Conservation (phyloP, 257 asterid genomes). For the Leonotis leonurus region DNA sequence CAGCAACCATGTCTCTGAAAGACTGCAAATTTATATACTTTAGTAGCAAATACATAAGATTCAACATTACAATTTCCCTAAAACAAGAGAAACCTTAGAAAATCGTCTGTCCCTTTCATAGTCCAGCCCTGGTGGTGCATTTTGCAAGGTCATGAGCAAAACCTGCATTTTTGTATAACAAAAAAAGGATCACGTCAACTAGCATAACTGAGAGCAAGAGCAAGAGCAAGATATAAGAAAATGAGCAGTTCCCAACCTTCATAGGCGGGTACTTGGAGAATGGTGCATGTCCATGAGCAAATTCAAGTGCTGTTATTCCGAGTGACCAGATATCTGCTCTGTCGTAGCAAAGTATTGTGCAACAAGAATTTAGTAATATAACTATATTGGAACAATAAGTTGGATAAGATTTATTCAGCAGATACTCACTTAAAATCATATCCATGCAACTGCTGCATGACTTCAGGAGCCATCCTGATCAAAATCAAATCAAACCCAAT, state of each 20-base stretch:
- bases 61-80: slow-evolving; percentile 9
- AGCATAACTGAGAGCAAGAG: slow-evolving; percentile 8
- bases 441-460: slow-evolving; percentile 98
- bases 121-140: slow-evolving; percentile 99
- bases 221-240: background rate
- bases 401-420: background rate
- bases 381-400: slow-evolving; percentile 1
- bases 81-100: slow-evolving; percentile 70
- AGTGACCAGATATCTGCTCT: slow-evolving; percentile 99
- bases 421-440: slow-evolving; percentile 88
- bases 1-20: slow-evolving; percentile 89
- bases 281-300: slow-evolving; percentile 99
- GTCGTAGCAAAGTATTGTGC: slow-evolving; percentile 30
- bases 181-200: slow-evolving; percentile 12
- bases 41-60: slow-evolving; percentile 21
- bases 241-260: slow-evolving; percentile 55
- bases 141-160: slow-evolving; percentile 95
- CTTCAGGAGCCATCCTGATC: slow-evolving; percentile 99
- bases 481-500: slow-evolving; percentile 5
- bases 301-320: slow-evolving; percentile 98
- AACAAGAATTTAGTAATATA: slow-evolving; percentile 17
- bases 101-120: slow-evolving; percentile 93
- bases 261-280: slow-evolving; percentile 98
- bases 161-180: slow-evolving; percentile 52
- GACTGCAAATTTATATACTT: slow-evolving; percentile 50